Evolutionary conservation across 257 asterid genomes (phyloP).

Genomic region (Lavandula angustifolia): DNA sequence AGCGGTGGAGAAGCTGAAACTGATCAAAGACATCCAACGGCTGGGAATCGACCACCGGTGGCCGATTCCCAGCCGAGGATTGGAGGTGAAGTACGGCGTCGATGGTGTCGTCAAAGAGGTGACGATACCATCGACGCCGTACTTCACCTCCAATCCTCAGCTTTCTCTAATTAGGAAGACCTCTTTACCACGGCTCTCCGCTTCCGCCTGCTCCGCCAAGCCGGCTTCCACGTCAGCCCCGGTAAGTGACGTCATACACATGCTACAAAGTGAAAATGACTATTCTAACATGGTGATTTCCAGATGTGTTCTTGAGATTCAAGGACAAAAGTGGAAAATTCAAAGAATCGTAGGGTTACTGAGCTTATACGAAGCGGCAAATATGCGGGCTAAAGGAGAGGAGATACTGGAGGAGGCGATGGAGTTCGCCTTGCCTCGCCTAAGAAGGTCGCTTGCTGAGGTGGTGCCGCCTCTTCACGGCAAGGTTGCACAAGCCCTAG

Average conservation of each 20-base stretch:
- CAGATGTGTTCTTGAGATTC: slow-evolving; percentile 56
- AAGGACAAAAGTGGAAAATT: slow-evolving; percentile 46
- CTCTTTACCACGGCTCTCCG: slow-evolving; percentile 52
- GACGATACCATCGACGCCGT: slow-evolving; percentile 41
- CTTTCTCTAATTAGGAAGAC: slow-evolving; percentile 32
- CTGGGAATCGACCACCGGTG: slow-evolving; percentile 56
- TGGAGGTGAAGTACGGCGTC: slow-evolving; percentile 23
- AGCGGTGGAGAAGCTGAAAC: slow-evolving; percentile 38
- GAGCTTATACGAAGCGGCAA: slow-evolving; percentile 68
- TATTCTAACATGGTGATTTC: neutral
- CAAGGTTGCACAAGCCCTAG: slow-evolving; percentile 43
- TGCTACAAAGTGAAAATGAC: no score
- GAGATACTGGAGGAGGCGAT: slow-evolving; percentile 48
- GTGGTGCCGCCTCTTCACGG: slow-evolving; percentile 26
- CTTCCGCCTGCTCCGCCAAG: slow-evolving; percentile 62
- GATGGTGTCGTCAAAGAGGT: slow-evolving; percentile 55
- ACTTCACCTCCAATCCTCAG: slow-evolving; percentile 25
- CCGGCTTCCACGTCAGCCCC: slow-evolving; percentile 43
- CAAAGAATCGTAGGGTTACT: slow-evolving; percentile 49
- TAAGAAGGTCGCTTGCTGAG: slow-evolving; percentile 28
- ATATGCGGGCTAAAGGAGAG: slow-evolving; percentile 54
- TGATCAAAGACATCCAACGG: slow-evolving; percentile 54
- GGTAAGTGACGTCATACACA: slow-evolving; percentile 28
- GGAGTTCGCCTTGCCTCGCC: slow-evolving; percentile 39
- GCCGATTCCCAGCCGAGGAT: slow-evolving; percentile 38